phyloP scores from a whole-genome alignment of 2,329 filamentous ascomycete genomes.

The Aspergillus pseudonomiae region DNA sequence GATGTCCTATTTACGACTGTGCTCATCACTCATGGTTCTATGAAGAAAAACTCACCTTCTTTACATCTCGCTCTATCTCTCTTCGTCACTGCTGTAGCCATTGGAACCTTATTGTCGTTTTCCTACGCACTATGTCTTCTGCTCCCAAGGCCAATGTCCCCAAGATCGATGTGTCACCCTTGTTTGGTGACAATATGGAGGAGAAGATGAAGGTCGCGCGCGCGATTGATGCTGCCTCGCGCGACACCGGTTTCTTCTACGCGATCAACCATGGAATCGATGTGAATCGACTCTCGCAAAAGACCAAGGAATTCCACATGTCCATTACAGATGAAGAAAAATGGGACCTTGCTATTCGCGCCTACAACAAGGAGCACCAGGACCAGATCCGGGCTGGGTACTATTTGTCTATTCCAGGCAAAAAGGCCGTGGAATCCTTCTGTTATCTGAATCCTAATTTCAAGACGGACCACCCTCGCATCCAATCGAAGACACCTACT shows the following conservation, averaged over 20 bases:
- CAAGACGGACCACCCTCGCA: not conserved
- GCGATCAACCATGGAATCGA: not conserved
- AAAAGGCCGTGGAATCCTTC: not conserved
- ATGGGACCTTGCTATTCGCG: not conserved
- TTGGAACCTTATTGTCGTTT: not conserved
- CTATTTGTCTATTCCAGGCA: not conserved
- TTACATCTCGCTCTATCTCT: not conserved
- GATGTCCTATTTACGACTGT: not conserved
- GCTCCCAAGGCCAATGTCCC: not conserved
- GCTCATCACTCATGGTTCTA: not conserved
- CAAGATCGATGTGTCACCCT: not conserved
- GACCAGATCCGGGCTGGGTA: not conserved
- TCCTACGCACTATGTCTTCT: not conserved
- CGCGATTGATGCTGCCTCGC: not conserved
- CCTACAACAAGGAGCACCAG: not conserved
- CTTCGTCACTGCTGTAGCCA: not conserved
- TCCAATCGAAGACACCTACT: not conserved
- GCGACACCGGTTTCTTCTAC: not conserved
- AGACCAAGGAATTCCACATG: not conserved
- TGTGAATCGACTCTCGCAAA: not conserved
- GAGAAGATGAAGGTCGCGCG: not conserved
- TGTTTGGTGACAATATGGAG: not conserved
- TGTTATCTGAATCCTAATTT: not conserved
- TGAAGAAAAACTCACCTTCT: not conserved
- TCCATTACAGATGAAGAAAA: not conserved